Conservation (phyloP, 495 filamentous ascomycete species). For the Annulohypoxylon maeteangense region DNA sequence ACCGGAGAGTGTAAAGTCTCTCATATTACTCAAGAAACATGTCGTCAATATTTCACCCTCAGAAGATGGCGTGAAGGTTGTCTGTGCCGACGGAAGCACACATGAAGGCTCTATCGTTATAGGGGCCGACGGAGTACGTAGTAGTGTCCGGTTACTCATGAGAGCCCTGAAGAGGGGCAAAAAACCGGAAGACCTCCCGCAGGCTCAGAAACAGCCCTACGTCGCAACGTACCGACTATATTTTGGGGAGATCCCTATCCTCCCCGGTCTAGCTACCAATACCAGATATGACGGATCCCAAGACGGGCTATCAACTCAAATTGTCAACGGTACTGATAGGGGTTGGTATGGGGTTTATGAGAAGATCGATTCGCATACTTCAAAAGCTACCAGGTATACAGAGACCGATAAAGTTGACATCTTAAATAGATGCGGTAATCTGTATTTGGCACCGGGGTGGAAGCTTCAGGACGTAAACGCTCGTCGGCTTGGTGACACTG, state of each 20-base stretch:
- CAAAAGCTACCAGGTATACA: background rate
- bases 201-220: background rate
- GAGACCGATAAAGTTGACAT: background rate
- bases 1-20: background rate
- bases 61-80: background rate
- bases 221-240: background rate
- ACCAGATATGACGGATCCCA: background rate
- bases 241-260: background rate
- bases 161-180: background rate
- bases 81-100: background rate
- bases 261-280: background rate
- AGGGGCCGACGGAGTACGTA: background rate
- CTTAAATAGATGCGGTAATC: background rate
- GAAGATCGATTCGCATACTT: background rate
- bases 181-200: background rate
- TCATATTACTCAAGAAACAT: background rate
- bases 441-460: background rate
- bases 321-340: background rate
- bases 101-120: background rate
- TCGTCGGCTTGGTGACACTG: background rate
- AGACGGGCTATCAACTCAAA: background rate
- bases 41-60: background rate
- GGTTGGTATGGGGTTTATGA: background rate
- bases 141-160: background rate
- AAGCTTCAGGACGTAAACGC: background rate